phyloP scores from a whole-genome alignment of 2,329 filamentous ascomycete species.

The Ophiostoma tasmaniense region DNA sequence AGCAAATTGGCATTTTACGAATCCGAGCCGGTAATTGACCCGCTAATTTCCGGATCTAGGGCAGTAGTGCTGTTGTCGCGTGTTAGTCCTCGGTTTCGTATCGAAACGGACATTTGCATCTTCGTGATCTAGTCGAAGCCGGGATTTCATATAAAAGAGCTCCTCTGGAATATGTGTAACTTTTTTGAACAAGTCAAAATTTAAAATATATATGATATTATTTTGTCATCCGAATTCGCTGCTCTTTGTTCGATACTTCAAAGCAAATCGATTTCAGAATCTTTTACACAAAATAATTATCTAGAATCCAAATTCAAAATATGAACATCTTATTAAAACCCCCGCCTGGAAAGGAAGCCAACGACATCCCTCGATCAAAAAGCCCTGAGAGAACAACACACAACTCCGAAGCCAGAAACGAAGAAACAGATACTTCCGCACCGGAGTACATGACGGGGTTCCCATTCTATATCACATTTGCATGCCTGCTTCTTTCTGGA shows the following conservation, averaged over 20 bases:
- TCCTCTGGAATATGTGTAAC: not conserved
- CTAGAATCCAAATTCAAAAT: too few relatives aligned
- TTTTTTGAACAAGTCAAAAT: too few relatives aligned
- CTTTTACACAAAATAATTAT: too few relatives aligned
- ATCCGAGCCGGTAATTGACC: not conserved
- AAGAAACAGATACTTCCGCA: not conserved
- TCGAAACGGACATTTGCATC: not conserved
- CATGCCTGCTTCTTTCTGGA: not conserved
- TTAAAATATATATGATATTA: too few relatives aligned
- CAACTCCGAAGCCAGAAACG: not conserved
- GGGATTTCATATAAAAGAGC: not conserved
- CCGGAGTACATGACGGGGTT: not conserved
- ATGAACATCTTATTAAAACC: too few relatives aligned
- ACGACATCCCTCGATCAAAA: not conserved
- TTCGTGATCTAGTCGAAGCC: not conserved
- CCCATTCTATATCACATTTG: not conserved
- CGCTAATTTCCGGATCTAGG: not conserved
- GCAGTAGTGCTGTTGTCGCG: not conserved
- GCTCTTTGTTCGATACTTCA: too few relatives aligned
- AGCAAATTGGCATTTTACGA: not conserved
- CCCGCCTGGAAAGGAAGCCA: not conserved
- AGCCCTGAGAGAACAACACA: not conserved
- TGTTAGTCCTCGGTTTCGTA: not conserved
- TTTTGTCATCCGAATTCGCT: too few relatives aligned
- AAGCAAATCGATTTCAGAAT: too few relatives aligned